Evolutionary conservation across 495 filamentous ascomycete species (phyloP).

Genomic region (Aspergillus heteromorphus): DNA sequence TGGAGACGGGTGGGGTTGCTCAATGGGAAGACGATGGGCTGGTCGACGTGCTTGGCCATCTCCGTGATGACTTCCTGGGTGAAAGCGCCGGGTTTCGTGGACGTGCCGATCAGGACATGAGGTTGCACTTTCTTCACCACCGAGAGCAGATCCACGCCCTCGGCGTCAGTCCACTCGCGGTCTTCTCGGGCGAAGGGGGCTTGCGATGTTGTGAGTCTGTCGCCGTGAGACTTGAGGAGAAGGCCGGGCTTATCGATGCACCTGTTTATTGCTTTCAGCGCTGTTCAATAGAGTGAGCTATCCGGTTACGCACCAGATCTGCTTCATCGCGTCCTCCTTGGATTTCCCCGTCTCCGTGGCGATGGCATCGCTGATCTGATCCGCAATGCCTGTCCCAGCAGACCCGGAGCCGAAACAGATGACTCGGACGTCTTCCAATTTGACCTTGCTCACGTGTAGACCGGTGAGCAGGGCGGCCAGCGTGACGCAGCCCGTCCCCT

Average conservation of each 20-base stretch:
- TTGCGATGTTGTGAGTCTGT: conserved; percentile 61
- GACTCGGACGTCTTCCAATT: conserved; percentile 61
- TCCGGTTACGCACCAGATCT: conserved; percentile 61
- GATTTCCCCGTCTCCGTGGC: conserved; percentile 59
- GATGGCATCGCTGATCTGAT: conserved; percentile 76
- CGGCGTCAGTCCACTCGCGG: conserved; percentile 54
- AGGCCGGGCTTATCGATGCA: conserved; percentile 82
- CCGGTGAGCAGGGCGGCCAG: conserved; percentile 74
- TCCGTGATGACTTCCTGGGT: conserved; percentile 66
- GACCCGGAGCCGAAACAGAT: conserved; percentile 78
- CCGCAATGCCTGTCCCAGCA: conserved; percentile 83
- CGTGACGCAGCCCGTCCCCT: conserved; percentile 85
- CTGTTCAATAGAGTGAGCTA: background rate
- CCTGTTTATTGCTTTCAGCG: conserved; percentile 37
- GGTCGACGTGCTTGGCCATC: conserved; percentile 73
- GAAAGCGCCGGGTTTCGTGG: conserved; percentile 75
- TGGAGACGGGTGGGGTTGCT: conserved; percentile 84
- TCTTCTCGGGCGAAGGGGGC: conserved; percentile 59
- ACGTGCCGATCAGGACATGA: conserved; percentile 78
- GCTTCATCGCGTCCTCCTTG: conserved; percentile 69
- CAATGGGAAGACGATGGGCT: conserved; percentile 78
- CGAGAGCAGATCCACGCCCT: conserved; percentile 55
- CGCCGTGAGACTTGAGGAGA: conserved; percentile 56
- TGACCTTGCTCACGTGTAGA: conserved; percentile 60
- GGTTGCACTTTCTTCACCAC: conserved; percentile 70